Percentiles rank a stretch among this genome's conserved stretches.
Evolutionary conservation across 345 rosid species (phyloP).

Genomic region (Kernera saxatilis): DNA sequence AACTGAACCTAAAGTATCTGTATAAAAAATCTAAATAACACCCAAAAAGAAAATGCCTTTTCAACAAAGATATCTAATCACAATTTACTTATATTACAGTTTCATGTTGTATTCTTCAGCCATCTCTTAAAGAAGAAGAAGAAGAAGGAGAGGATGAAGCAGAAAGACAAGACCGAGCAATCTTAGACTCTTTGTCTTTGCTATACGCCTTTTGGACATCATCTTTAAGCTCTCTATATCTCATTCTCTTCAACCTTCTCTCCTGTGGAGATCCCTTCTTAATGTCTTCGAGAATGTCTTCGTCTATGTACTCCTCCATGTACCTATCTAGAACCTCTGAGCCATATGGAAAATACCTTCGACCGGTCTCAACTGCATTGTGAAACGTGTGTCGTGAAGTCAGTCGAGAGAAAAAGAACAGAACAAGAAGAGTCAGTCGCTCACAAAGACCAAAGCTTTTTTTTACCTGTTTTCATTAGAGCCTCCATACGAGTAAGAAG

Average conservation of each 20-base stretch:
- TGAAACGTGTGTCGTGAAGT: not conserved
- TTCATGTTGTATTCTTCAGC: conserved; percentile 16
- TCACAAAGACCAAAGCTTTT: not conserved
- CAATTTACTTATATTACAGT: not conserved
- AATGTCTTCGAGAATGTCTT: conserved; percentile 67
- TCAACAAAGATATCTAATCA: conserved; percentile 1
- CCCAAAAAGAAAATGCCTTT: not conserved
- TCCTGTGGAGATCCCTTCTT: conserved; percentile 65
- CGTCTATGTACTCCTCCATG: conserved; percentile 57
- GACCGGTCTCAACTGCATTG: conserved; percentile 83
- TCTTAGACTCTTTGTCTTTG: conserved; percentile 71
- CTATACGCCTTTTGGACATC: conserved; percentile 83
- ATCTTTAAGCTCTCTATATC: conserved; percentile 87
- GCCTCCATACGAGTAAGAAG: conserved; percentile 70
- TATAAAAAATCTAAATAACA: not conserved
- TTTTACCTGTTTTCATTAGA: conserved; percentile 80
- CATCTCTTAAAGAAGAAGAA: conserved; percentile 33
- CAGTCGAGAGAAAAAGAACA: not conserved
- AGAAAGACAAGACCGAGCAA: conserved; percentile 48
- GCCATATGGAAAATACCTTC: conserved; percentile 80
- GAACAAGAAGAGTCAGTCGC: not conserved
- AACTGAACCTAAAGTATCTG: conserved; percentile 14
- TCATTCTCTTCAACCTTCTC: conserved; percentile 53
- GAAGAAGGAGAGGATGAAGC: conserved; percentile 66
- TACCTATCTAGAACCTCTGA: conserved; percentile 88